Base-by-base conservation (phyloP, 2,329 filamentous ascomycete genomes). In the Colletotrichum gloeosporioides region DNA sequence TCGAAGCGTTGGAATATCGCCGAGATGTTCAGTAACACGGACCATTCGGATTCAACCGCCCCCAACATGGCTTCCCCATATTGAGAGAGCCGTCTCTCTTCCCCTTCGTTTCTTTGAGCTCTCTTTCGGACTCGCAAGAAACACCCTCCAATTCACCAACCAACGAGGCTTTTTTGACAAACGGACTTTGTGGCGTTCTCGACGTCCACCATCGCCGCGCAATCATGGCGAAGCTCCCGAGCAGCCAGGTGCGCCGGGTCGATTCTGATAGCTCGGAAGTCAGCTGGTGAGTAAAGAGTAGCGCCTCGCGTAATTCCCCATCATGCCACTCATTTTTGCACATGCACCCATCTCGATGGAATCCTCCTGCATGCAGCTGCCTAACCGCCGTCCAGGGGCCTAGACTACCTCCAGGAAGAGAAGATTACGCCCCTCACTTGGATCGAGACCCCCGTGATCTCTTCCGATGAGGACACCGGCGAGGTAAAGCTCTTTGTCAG, bases 321-420 rank as follows among this genome's bases (percentile, higher is more conserved):
- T 29, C 18, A 32, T 62, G 18, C 7, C 27, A 62, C 29, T 34
- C 0, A 8, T 13, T 29, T 9, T 59, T 55, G 27, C 39, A 36
- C 22, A 32, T 32, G 8, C 44, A 8, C 31, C 25, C 53, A 22
- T 57, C 36, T 53, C 22, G 29, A 66, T 57, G 31, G 22, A 18
- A 39, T 59, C 16, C 36, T 59, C 10, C 61, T 29, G 31, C 32
- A 39, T 67, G 57, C 44, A 65, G 25, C 66, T 32, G 27, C 9
- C 27, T 39, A 49, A 34, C 25, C 22, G 15, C 27, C 15, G 22
- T 25, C 6, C n/a, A 76, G 70, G 74, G 74, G 74, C 32, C 63
- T 73, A 4, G 74, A 76, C 59, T 76, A 76, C 70, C 70, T 73
- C 12, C 70, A 73, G 15, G 74, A 76, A 73, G 74, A 76, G 27